Conservation (phyloP, 2,329 filamentous ascomycete genomes). For the Cladosporium sp. region DNA sequence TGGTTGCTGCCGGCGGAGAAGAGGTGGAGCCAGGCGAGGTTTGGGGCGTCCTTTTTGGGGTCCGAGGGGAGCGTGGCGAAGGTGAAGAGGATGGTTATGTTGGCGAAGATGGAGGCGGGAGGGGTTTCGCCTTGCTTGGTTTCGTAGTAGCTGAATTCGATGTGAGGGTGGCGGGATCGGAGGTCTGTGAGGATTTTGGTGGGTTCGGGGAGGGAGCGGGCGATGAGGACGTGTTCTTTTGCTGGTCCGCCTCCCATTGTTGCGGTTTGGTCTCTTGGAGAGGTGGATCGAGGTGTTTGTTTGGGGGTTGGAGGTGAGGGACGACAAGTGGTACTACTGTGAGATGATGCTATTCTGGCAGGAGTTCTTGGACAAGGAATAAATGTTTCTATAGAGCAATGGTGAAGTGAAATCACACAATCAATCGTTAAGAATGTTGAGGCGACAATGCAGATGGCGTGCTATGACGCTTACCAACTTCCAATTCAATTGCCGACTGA, state of each 20-base stretch:
- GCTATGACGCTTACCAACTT: constrained; percentile 3
- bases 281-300: no score
- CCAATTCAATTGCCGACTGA: no score
- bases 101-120: constrained; percentile 10
- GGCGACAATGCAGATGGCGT: background rate
- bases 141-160: constrained; percentile 41
- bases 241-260: constrained; percentile 34
- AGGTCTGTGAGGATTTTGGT: constrained; percentile 34
- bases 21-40: constrained; percentile 50
- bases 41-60: constrained; percentile 31
- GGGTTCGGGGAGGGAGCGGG: constrained; percentile 34
- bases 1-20: constrained; percentile 56
- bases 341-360: no score
- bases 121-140: constrained; percentile 12
- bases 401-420: background rate
- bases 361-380: no score
- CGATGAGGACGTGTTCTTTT: constrained; percentile 30
- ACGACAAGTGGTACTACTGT: no score
- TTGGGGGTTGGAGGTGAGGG: background rate
- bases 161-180: constrained; percentile 39
- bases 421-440: background rate
- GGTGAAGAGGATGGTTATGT: constrained; percentile 44
- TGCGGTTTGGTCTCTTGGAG: constrained; percentile 2
- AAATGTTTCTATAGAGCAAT: background rate
- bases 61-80: constrained; percentile 41